Conservation (phyloP, 306 rosid species). For the Gillenia trifoliata region DNA sequence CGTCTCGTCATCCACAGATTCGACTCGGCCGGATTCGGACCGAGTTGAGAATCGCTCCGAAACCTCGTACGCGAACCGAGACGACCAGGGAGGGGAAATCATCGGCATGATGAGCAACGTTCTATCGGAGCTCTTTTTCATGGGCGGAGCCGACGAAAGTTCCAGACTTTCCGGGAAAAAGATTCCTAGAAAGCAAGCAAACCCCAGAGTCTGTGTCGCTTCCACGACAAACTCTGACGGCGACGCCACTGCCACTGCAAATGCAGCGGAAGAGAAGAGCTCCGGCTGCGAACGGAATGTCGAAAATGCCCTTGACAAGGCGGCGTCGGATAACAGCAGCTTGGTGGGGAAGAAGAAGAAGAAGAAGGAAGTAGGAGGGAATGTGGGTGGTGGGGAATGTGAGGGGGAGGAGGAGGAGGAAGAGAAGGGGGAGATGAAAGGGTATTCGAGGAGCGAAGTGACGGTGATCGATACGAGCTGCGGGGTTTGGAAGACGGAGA, state of each 20-base stretch:
- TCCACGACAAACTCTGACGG: slow-evolving; percentile 15
- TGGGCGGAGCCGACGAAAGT: slow-evolving; percentile 36
- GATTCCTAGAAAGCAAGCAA: slow-evolving; percentile 65
- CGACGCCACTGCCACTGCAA: neutral
- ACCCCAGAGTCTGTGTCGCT: slow-evolving; percentile 56
- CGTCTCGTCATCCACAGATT: slow-evolving; percentile 14
- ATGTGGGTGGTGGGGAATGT: slow-evolving; percentile 5
- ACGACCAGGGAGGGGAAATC: slow-evolving; percentile 12
- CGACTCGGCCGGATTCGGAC: neutral
- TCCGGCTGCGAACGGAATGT: slow-evolving; percentile 16
- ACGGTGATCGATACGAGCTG: slow-evolving; percentile 87
- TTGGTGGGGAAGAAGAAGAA: neutral
- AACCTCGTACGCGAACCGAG: neutral
- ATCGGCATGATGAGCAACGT: slow-evolving; percentile 32
- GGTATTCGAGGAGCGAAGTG: slow-evolving; percentile 80
- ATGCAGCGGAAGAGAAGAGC: slow-evolving; percentile 14
- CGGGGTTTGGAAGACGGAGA: slow-evolving; percentile 70
- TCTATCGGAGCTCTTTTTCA: slow-evolving; percentile 68
- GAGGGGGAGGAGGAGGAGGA: slow-evolving; percentile 26
- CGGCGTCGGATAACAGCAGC: slow-evolving; percentile 14
- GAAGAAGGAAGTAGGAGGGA: slow-evolving; percentile 5
- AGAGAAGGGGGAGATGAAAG: slow-evolving; percentile 49
- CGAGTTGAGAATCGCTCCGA: slow-evolving; percentile 13
- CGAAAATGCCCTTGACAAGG: neutral
- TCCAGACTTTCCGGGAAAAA: slow-evolving; percentile 39